phyloP scores from a whole-genome alignment of 1,284 basidiomycete genomes.

The Ceratobasidium sp. region DNA sequence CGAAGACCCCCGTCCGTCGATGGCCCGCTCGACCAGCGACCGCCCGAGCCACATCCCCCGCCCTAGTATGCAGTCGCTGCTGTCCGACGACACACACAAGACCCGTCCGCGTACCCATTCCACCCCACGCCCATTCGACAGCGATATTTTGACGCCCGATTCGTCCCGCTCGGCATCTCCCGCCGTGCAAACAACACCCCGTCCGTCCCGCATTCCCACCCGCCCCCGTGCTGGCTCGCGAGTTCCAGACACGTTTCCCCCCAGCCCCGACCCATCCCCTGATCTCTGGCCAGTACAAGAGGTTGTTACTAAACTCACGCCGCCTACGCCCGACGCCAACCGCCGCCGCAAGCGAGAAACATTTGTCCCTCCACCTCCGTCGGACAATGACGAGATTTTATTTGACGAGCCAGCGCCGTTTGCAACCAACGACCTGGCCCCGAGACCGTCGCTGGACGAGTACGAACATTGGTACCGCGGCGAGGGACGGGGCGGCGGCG shows the following conservation, averaged over 20 bases:
- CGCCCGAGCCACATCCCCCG: slow-evolving; percentile 7
- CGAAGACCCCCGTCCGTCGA: neutral
- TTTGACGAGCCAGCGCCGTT: slow-evolving; percentile 40
- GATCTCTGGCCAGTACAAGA: slow-evolving; percentile 31
- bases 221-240: slow-evolving; percentile 34
- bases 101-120: slow-evolving; percentile 26
- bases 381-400: slow-evolving; percentile 8
- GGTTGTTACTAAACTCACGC: slow-evolving; percentile 3
- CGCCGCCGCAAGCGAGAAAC: slow-evolving; percentile 30
- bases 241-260: slow-evolving; percentile 30
- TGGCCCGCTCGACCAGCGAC: neutral
- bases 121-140: slow-evolving; percentile 32
- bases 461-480: slow-evolving; percentile 43
- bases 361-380: slow-evolving; percentile 17
- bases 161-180: slow-evolving; percentile 38
- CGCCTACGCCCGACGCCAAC: slow-evolving; percentile 6
- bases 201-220: slow-evolving; percentile 36
- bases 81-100: neutral
- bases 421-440: slow-evolving; percentile 17
- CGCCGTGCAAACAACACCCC: slow-evolving; percentile 9
- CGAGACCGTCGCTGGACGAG: slow-evolving; percentile 37
- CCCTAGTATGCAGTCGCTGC: neutral
- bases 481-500: slow-evolving; percentile 40
- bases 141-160: slow-evolving; percentile 38
- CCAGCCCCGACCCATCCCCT: slow-evolving; percentile 37